Evolutionary conservation across 192 early-diverging fungal genomes (phyloP).

Genomic region (Podila minutissima): DNA sequence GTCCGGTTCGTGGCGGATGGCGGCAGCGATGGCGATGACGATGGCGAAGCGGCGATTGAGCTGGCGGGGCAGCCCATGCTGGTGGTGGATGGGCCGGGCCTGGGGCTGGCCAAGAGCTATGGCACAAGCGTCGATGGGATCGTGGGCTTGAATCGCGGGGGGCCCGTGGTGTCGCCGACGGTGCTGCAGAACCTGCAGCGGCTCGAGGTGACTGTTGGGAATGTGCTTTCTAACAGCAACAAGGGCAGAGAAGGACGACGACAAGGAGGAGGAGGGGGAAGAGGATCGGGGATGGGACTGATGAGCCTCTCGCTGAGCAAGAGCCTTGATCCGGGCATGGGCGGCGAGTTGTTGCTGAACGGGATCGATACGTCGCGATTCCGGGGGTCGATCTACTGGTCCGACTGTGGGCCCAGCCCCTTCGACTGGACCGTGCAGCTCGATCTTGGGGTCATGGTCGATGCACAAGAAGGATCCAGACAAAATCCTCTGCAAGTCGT

Average conservation of each 20-base stretch:
- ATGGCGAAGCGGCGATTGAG: background rate
- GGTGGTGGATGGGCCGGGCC: conserved; percentile 27
- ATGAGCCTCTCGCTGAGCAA: conserved; percentile 38
- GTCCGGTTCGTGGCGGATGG: conserved; percentile 9
- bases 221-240: background rate
- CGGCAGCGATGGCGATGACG: too few relatives aligned
- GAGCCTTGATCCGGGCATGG: conserved; percentile 8
- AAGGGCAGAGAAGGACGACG: background rate
- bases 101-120: conserved; percentile 25
- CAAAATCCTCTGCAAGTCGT: background rate
- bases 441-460: conserved; percentile 13
- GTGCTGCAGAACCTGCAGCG: conserved; percentile 28
- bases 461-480: background rate
- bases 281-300: conserved; percentile 4
- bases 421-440: conserved; percentile 35
- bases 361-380: conserved; percentile 19
- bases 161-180: conserved; percentile 5
- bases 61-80: conserved; percentile 20
- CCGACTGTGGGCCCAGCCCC: conserved; percentile 22
- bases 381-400: conserved; percentile 22
- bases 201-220: background rate
- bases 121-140: conserved; percentile 32
- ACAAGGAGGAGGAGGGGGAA: background rate
- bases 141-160: conserved; percentile 23
- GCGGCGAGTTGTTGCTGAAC: conserved; percentile 34